These are phyloP conservation scores for Sporothrix mexicana DNA, from an alignment of 2,329 filamentous ascomycete species.

Conservation along the genomic window DNA sequence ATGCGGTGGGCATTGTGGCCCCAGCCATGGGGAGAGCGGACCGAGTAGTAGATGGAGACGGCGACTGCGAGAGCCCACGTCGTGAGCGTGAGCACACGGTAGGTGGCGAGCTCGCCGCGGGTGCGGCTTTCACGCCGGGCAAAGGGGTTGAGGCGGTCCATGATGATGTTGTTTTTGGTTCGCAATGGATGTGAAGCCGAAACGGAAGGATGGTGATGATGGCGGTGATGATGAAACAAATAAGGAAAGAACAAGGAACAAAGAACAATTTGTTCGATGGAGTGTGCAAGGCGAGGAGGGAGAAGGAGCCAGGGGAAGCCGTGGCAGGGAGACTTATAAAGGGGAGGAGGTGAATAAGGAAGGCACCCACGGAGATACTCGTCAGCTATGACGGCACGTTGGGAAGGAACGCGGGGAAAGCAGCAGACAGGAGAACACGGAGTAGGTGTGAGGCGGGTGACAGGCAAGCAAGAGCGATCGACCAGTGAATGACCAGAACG, in stretches of 20 bases:
- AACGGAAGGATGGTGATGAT: background rate
- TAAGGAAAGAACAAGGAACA: background rate
- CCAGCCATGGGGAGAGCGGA: constrained; percentile 68
- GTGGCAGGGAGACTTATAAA: constrained; percentile 14
- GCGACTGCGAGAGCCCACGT: constrained; percentile 77
- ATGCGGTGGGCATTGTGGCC: constrained; percentile 64
- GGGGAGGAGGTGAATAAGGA: background rate
- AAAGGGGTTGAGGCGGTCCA: constrained; percentile 69
- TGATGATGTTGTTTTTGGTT: background rate
- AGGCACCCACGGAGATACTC: constrained; percentile 4
- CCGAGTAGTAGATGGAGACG: constrained; percentile 75
- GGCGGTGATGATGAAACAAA: background rate
- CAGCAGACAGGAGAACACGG: background rate
- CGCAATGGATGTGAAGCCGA: background rate
- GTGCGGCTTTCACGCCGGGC: constrained; percentile 70
- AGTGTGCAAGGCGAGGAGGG: background rate
- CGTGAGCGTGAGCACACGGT: constrained; percentile 76
- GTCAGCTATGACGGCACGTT: constrained; percentile 29
- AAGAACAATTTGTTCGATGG: constrained; percentile 6
- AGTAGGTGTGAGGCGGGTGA: constrained; percentile 7
- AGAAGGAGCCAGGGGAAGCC: background rate
- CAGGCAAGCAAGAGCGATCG: background rate
- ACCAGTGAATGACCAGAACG: background rate
- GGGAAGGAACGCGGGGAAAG: constrained; percentile 26
- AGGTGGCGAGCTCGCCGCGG: constrained; percentile 66